Base-by-base conservation (phyloP, 1,284 basidiomycete genomes). In the Phlebopus sp. region DNA sequence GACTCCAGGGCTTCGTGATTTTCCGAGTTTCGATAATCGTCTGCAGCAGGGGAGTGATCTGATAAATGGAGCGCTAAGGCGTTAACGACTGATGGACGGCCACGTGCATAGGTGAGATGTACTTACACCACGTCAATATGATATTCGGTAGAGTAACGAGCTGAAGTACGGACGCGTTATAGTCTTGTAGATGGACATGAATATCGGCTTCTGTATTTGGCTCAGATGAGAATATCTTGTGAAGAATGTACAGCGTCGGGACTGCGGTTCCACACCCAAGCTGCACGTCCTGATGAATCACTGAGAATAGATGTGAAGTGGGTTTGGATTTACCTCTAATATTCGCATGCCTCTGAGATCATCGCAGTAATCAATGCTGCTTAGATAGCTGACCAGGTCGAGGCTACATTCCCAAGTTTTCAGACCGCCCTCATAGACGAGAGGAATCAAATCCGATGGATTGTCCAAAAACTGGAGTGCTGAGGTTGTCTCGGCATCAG, bases 321-420 rank as follows among this genome's bases (percentile, higher is more conserved):
- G 58, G 69, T 38, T 46, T 5, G 18, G 23, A 35, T 14, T n/a
- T 47, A 86, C 89, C 77, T 91, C 90, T 5, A 92, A 57, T 2
- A 88, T 63, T 1, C 76, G 69, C 54, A 73, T 77, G 0, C 81
- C 79, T 4, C 56, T 55, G n/a, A 68, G 47, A 47, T 52, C 40
- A n/a, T 37, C 48, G 40, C 39, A 46, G 37, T 46, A 35, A 0
- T 50, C 43, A 13, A 73, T 55, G 23, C 65, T 53, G 57, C 73
- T 68, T 25, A 82, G 68, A 56, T 78, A 82, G 37, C 74, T 75
- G 0, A 88, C 90, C 0, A 99, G 75, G 67, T 98, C 96, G 13
- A 95, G 68, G 31, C 91, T 90, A 54, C 93, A 97, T 67, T 99
- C 96, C 96, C 96, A 99, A 2, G 94, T 97, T 69, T 98, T 98